Evolutionary conservation across 2,329 filamentous ascomycete species (phyloP), one percentile per base, ranked within the genome.

Genomic region (Colletotrichum incanum): DNA sequence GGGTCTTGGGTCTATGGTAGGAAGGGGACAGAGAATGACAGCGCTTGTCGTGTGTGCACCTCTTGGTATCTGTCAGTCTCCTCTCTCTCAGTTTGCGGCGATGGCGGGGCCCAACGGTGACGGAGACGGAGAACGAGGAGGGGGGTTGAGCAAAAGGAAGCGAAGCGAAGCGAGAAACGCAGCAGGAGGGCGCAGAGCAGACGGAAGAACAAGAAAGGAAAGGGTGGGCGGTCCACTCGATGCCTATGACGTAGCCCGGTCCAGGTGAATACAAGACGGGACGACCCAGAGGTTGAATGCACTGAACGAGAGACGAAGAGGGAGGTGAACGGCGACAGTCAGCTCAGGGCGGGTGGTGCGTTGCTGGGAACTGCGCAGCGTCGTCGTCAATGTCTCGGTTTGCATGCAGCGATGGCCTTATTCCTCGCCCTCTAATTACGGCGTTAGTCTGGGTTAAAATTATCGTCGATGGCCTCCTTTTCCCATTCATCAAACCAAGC

Each of bases 181-280:
- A 54, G n/a, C 26, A 60, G 41, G 16, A 37, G 28, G 39, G 54
- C 39, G 60, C 26, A 56, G 60, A 55, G 39, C 50, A 62, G 58
- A 62, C 56, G 55, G 68, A 49, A 47, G 68, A 62, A 68, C 69
- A 72, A 69, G 65, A 72, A 64, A 55, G 62, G 67, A 71, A 71
- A 55, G 65, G 65, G 65, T 49, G 59, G 54, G 54, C 39, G 55
- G 65, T 67, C 69, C 69, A 61, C 52, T 58, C 34, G 41, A 52
- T 59, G 59, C 45, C 67, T 64, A 72, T 72, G 69, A 72, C 69
- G 69, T 72, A 72, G 52, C 43, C 56, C 28, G 31, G 65, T 47
- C 28, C 52, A 69, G 52, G 45, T 65, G 23, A 60, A 64, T 52
- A 69, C 59, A 59, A 39, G 65, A 64, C 69, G 26, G 41, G 41